Conservation (phyloP, 768 basidiomycete species). For the Rhizopogon rudus region DNA sequence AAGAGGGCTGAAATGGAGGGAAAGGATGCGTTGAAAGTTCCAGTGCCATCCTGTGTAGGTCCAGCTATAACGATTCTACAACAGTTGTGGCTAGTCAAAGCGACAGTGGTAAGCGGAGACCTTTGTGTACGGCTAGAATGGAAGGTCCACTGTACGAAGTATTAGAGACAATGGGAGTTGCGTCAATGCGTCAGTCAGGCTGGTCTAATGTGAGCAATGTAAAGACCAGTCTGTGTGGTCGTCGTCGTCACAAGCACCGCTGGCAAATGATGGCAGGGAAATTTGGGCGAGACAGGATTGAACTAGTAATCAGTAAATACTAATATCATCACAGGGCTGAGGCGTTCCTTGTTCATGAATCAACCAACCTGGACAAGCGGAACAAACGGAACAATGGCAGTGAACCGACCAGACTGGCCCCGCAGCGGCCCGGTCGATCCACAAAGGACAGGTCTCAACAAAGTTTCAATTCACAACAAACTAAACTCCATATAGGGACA, state of each 20-base stretch:
- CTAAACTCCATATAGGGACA: not conserved
- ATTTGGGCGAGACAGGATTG: no score
- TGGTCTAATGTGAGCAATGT: not conserved
- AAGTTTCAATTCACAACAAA: not conserved
- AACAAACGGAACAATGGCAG: conserved; percentile 4
- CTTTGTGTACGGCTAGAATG: conserved; percentile 19
- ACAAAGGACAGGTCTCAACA: not conserved
- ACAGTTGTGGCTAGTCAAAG: conserved; percentile 15
- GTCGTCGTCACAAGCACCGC: not conserved
- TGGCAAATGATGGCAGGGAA: no score
- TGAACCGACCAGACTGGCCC: not conserved
- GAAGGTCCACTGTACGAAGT: not conserved
- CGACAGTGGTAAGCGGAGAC: conserved; percentile 11
- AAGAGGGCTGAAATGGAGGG: conserved; percentile 7
- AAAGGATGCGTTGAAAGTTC: conserved; percentile 7
- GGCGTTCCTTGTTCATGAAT: conserved; percentile 7
- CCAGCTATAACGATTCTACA: conserved; percentile 8
- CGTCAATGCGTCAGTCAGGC: not conserved
- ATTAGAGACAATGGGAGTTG: conserved; percentile 17
- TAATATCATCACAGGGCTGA: conserved; percentile 10
- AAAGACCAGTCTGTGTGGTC: not conserved
- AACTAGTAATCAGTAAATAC: no score
- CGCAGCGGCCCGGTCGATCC: no score
- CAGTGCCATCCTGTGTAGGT: conserved; percentile 13
- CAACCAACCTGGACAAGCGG: conserved; percentile 6